phyloP scores from a whole-genome alignment of 1,284 basidiomycete species.

The Vanrija pseudolonga region DNA sequence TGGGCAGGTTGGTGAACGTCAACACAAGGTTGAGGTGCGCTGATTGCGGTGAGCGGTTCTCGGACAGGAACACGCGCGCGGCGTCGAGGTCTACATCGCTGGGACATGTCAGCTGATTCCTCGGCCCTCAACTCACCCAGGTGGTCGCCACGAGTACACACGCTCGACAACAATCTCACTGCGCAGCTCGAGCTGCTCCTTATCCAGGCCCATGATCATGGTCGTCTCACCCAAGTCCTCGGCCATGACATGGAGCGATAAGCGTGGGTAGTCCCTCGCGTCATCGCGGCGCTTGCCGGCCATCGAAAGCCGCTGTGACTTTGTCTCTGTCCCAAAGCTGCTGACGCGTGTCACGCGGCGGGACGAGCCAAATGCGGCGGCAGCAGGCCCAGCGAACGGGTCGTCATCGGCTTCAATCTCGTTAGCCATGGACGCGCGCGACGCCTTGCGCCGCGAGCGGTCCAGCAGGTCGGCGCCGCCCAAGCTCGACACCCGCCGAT shows the following conservation, averaged over 20 bases:
- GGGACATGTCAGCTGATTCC: not conserved
- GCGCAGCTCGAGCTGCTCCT: constrained; percentile 13
- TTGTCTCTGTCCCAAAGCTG: not conserved
- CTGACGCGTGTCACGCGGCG: not conserved
- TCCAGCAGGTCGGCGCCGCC: constrained; percentile 31
- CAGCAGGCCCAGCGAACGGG: not conserved
- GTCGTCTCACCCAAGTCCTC: constrained; percentile 48
- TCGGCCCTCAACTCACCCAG: constrained; percentile 23
- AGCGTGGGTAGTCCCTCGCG: constrained; percentile 53
- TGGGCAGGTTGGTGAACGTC: constrained; percentile 48
- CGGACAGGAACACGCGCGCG: constrained; percentile 36
- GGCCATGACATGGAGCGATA: constrained; percentile 57
- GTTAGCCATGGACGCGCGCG: constrained; percentile 24
- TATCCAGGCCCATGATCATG: constrained; percentile 44
- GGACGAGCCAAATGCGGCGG: not conserved
- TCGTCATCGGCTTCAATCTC: not conserved
- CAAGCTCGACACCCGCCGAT: not conserved
- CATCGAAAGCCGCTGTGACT: not conserved
- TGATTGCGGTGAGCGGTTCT: constrained; percentile 23
- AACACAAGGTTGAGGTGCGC: constrained; percentile 53
- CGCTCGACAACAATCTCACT: constrained; percentile 42
- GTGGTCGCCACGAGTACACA: constrained; percentile 33
- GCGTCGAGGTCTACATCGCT: constrained; percentile 50
- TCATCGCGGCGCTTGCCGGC: not conserved
- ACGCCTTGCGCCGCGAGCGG: constrained; percentile 27